These are phyloP conservation scores for Thinopyrum elongatum DNA, from an alignment of 176 grass and related monocot genomes.

Conservation along the genomic window DNA sequence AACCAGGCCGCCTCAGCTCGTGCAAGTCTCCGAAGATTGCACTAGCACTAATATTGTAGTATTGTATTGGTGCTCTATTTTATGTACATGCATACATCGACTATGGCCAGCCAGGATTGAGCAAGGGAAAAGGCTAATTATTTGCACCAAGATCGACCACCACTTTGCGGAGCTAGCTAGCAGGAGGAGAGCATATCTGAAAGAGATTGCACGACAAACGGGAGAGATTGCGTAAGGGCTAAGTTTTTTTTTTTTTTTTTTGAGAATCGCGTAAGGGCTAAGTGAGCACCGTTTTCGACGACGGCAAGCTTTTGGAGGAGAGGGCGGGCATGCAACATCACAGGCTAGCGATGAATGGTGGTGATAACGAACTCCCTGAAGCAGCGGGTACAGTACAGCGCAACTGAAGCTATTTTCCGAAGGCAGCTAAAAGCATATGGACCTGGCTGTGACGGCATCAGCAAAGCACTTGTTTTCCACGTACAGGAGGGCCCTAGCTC, in stretches of 20 bases:
- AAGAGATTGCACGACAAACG: conserved; percentile 46
- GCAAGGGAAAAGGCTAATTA: conserved; percentile 32
- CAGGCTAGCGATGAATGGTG: not conserved
- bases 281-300: conserved; percentile 51
- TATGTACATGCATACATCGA: not conserved
- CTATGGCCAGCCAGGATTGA: conserved; percentile 15
- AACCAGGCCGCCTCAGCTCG: not conserved
- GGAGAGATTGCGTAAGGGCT: conserved; percentile 56
- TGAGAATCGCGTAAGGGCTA: conserved; percentile 70
- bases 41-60: not conserved
- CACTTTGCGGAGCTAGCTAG: conserved; percentile 36
- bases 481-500: conserved; percentile 16
- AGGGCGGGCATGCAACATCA: conserved; percentile 25
- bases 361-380: conserved; percentile 25
- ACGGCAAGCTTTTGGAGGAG: conserved; percentile 31
- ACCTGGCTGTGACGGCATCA: conserved; percentile 8
- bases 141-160: conserved; percentile 5
- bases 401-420: not conserved
- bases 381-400: not conserved
- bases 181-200: conserved; percentile 43
- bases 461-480: conserved; percentile 4
- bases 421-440: conserved; percentile 3
- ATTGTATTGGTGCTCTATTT: not conserved
- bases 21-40: conserved; percentile 16
- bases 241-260: no score